Evolutionary conservation across 2,329 filamentous ascomycete genomes (phyloP), one percentile per base, ranked within the genome.

Genomic region (Byssochlamys sp.): DNA sequence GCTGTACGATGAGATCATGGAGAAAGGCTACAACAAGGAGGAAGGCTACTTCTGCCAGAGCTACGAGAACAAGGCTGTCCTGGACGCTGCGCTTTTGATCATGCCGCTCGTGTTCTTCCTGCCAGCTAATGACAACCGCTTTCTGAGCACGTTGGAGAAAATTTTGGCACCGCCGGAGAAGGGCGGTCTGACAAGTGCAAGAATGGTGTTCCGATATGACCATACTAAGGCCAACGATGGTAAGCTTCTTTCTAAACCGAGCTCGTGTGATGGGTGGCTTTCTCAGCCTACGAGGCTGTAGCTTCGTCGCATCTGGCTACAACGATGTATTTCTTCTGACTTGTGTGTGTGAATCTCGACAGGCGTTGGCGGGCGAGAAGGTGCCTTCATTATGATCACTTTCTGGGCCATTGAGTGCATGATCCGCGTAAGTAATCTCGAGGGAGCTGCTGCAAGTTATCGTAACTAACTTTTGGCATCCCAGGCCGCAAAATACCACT

Each of bases 361-460:
- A 87, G 86, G 87, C 29, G 86, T 91, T 7, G 86, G 87, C 39
- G 88, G 88, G 19, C 79, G 81, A 55, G 88, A 91, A 72, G 88
- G 88, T 25, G 87, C 87, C 24, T 91, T 91, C 68, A 85, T 81
- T 66, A 90, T 91, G 87, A 90, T 87, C 67, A 91, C 87, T 0
- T 91, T 91, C 69, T 91, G 88, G 88, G 81, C 90, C 0, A 86
- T 91, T 11, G 88, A 91, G 72, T 87, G 88, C 26, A 80, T 91
- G 73, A 89, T 87, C 29, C 80, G 88, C 31, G 87, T 87, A 62
- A 75, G 81, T 63, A 75, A 78, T 53, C 45, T 52, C 24, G 14
- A 25, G 48, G 35, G 12, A 39, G 53, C 50, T 55, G 5, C 53
- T 31, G 12, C 31, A 19, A 33, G 45, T 45, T 28, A 12, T 24